phyloP scores from a whole-genome alignment of 2,329 filamentous ascomycete species.

The Apiospora aurea region DNA sequence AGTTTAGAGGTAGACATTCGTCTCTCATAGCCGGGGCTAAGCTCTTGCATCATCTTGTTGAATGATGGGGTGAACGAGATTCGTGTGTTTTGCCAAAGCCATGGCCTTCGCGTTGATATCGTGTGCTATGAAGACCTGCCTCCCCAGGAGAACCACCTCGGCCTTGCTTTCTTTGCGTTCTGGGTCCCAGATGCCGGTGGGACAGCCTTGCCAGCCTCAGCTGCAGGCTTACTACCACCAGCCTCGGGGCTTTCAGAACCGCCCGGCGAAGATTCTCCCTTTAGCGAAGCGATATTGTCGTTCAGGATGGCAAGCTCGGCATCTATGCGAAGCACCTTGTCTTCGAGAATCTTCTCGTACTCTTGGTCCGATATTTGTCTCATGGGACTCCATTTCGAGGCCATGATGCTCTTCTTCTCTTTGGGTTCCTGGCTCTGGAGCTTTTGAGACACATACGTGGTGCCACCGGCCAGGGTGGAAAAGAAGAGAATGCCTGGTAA shows the following conservation, averaged over 20 bases:
- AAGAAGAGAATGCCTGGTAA: slow-evolving; percentile 59
- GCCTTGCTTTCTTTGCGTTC: neutral
- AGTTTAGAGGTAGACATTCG: neutral
- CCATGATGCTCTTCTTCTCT: slow-evolving; percentile 47
- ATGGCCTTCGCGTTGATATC: neutral
- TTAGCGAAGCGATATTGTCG: slow-evolving; percentile 68
- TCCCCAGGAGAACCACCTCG: slow-evolving; percentile 11
- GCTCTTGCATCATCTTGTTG: neutral
- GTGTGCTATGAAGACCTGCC: neutral
- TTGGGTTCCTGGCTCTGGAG: slow-evolving; percentile 29
- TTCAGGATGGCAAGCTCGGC: slow-evolving; percentile 82
- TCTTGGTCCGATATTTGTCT: slow-evolving; percentile 73
- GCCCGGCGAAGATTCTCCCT: slow-evolving; percentile 27
- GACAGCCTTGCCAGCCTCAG: neutral
- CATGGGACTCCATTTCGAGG: slow-evolving; percentile 77
- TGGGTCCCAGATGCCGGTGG: neutral
- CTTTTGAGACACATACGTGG: slow-evolving; percentile 39
- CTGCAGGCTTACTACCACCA: neutral
- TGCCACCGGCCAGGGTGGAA: slow-evolving; percentile 49
- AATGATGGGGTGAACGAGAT: neutral
- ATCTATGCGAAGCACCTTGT: slow-evolving; percentile 75
- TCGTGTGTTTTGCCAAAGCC: neutral
- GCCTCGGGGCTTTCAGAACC: neutral
- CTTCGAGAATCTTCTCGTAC: slow-evolving; percentile 72
- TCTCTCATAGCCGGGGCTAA: neutral